phyloP scores from a whole-genome alignment of 2,329 filamentous ascomycete genomes.

The Penicillium sp. region DNA sequence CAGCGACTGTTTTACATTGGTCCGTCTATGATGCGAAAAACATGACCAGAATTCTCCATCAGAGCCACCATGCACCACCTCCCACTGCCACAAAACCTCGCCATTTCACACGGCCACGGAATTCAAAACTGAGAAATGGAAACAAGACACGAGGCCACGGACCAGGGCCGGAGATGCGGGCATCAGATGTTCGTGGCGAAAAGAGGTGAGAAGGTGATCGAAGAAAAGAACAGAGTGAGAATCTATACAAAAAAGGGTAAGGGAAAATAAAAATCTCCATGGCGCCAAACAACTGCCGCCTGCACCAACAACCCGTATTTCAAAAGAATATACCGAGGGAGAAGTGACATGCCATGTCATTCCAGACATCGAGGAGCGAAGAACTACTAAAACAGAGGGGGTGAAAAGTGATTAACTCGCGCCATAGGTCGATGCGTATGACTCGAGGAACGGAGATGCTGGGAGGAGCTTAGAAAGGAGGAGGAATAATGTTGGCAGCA shows the following conservation, averaged over 20 bases:
- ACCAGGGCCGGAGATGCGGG: conserved; percentile 18
- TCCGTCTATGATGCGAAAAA: conserved; percentile 37
- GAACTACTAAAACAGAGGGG: conserved; percentile 43
- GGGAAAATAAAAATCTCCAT: conserved; percentile 25
- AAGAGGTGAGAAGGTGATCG: conserved; percentile 15
- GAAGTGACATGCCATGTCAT: conserved; percentile 28
- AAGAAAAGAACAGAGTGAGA: conserved; percentile 23
- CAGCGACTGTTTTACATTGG: conserved; percentile 36
- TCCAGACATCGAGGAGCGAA: conserved; percentile 34
- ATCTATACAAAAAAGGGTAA: conserved; percentile 34
- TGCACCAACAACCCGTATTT: conserved; percentile 31
- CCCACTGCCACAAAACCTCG: conserved; percentile 14
- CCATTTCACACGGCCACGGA: conserved; percentile 22
- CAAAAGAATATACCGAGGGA: conserved; percentile 28
- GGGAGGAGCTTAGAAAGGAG: conserved; percentile 43
- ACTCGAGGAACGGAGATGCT: conserved; percentile 13
- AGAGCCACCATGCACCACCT: conserved; percentile 27
- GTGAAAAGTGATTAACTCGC: conserved; percentile 29
- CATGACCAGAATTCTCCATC: conserved; percentile 26
- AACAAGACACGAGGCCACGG: conserved; percentile 23
- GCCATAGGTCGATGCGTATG: conserved; percentile 9
- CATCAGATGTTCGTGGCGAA: conserved; percentile 24
- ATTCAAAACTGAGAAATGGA: conserved; percentile 15
- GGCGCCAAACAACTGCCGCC: conserved; percentile 35
- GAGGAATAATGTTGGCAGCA: conserved; percentile 41